These are phyloP conservation scores for Melampsora larici-populina DNA, from an alignment of 1,284 basidiomycete species.

Conservation along the genomic window DNA sequence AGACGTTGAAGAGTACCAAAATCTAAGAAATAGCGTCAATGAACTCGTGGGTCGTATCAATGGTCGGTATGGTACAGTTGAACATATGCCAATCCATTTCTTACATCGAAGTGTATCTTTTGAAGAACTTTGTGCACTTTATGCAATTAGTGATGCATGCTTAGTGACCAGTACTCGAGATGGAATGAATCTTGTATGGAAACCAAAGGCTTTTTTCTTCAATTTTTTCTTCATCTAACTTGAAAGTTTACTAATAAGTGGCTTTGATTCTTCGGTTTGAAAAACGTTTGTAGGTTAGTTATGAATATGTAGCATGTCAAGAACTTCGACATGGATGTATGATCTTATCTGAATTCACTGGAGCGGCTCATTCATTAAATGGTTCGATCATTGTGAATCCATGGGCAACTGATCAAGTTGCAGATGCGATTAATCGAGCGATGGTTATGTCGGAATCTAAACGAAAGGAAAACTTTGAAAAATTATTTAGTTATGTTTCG, in stretches of 20 bases:
- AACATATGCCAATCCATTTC: constrained; percentile 99
- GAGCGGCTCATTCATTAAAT: constrained; percentile 91
- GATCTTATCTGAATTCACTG: constrained; percentile 97
- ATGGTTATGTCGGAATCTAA: constrained; percentile 79
- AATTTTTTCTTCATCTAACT: neutral
- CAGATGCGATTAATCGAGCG: constrained; percentile 89
- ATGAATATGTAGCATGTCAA: constrained; percentile 97
- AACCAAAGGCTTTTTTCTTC: neutral
- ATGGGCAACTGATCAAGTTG: constrained; percentile 73
- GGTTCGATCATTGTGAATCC: constrained; percentile 92
- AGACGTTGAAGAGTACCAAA: constrained; percentile 99
- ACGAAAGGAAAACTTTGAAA: constrained; percentile 84
- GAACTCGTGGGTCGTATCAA: constrained; percentile 97
- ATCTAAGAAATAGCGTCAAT: constrained; percentile 90
- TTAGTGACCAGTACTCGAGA: constrained; percentile 91
- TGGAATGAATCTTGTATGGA: constrained; percentile 88
- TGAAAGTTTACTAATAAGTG: neutral
- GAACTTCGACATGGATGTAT: constrained; percentile 87
- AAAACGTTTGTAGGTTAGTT: constrained; percentile 70
- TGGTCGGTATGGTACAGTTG: constrained; percentile 94
- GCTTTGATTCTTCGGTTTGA: neutral
- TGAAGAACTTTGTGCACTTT: constrained; percentile 92
- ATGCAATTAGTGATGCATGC: constrained; percentile 93
- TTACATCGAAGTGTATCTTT: constrained; percentile 80
- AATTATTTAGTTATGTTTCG: constrained; percentile 69